These are phyloP conservation scores for Aspergillus aculeatinus DNA, from an alignment of 2,329 filamentous ascomycete genomes.

Conservation along the genomic window DNA sequence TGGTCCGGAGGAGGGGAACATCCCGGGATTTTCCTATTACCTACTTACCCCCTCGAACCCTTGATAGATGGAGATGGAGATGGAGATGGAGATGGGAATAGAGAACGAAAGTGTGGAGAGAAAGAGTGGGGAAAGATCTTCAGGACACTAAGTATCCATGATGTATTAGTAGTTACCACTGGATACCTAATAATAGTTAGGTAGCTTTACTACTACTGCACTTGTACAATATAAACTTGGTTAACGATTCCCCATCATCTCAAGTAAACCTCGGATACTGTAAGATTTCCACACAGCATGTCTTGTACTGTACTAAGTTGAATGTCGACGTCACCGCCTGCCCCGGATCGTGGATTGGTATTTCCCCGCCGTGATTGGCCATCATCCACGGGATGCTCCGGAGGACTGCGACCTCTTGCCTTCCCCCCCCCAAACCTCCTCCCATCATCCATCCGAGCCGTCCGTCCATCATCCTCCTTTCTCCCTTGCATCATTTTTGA, in stretches of 20 bases:
- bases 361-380: conserved; percentile 19
- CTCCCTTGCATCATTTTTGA: neutral
- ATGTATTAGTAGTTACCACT: too few species aligned
- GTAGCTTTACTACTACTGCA: too few species aligned
- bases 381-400: conserved; percentile 18
- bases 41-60: neutral
- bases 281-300: too few species aligned
- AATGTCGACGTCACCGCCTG: conserved; percentile 18
- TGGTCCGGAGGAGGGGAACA: conserved; percentile 7
- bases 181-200: too few species aligned
- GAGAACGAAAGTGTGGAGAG: neutral
- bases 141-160: neutral
- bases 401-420: conserved; percentile 11
- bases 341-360: conserved; percentile 11
- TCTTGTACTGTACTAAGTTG: neutral
- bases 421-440: neutral
- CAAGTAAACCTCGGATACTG: too few species aligned
- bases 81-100: neutral
- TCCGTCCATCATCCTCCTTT: conserved; percentile 1
- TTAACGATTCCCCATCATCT: too few species aligned
- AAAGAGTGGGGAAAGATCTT: neutral
- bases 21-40: conserved; percentile 16
- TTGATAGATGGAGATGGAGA: neutral
- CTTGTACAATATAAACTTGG: too few species aligned
- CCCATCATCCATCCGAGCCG: neutral